Percentiles rank a stretch among this genome's conserved stretches.
These are phyloP conservation scores for Tetracladium marchalianum DNA, from an alignment of 495 filamentous ascomycete genomes.

Conservation along the genomic window DNA sequence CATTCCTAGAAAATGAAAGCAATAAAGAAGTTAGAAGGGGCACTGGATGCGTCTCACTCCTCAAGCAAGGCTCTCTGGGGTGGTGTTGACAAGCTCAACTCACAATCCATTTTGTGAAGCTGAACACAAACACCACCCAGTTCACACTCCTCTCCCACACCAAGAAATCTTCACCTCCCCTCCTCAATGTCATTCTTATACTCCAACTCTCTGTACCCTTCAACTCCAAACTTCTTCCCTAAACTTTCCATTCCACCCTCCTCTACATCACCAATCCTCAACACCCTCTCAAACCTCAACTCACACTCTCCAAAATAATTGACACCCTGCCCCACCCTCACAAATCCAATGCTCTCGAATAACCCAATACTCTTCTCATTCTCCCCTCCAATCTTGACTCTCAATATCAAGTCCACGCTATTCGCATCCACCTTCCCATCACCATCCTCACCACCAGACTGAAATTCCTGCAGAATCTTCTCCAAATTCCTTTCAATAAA, in stretches of 20 bases:
- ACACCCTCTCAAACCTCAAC: conserved; percentile 20
- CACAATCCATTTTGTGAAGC: too few species aligned
- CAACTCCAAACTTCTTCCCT: conserved; percentile 25
- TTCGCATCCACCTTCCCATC: neutral
- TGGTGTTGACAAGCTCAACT: too few species aligned
- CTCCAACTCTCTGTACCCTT: conserved; percentile 28
- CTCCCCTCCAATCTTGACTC: conserved; percentile 48
- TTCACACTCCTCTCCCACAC: neutral
- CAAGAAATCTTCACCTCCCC: conserved; percentile 30
- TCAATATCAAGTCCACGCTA: conserved; percentile 23
- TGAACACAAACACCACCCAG: too few species aligned
- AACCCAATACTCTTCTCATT: conserved; percentile 48
- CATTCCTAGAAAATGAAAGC: too few species aligned
- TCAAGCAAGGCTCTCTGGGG: too few species aligned
- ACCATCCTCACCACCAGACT: neutral
- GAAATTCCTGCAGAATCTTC: conserved; percentile 51
- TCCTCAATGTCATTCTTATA: conserved; percentile 26
- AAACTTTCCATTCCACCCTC: conserved; percentile 15
- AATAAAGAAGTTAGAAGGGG: too few species aligned
- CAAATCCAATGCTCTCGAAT: conserved; percentile 51
- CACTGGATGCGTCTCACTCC: too few species aligned
- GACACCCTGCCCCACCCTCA: conserved; percentile 31
- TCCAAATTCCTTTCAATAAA: conserved; percentile 44
- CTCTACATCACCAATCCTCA: conserved; percentile 11
- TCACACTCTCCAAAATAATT: conserved; percentile 59